Evolutionary conservation across 345 rosid genomes (phyloP), one percentile per base, ranked within the genome.

Genomic region (Citrus sp.): DNA sequence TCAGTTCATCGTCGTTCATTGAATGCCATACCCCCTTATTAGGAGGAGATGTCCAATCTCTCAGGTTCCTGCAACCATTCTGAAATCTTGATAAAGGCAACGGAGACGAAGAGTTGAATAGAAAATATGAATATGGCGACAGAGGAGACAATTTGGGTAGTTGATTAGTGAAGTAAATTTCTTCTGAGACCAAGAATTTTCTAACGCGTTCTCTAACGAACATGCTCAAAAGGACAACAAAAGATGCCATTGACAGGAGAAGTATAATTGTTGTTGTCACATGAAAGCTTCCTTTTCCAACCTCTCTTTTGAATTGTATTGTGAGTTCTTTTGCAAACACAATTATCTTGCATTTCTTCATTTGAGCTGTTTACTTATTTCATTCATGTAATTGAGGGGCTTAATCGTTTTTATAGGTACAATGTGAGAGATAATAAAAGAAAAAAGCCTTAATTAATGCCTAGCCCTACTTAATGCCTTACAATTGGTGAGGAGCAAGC

Each of bases 1-100:
- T 37, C 9, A 86, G 66, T 62, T 87, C 87, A 63, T 79, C 77
- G 22, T 89, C 90, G 5, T 25, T 73, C 90, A 89, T 83, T 1
- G 84, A 74, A 78, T 86, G 88, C 83, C 78, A 71, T 0, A 22
- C 24, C 25, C 75, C 38, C 63, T 14, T 16, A 7, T 16, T 19
- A 18, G 6, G 58, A 18, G 85, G 78, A 37, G 73, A 27, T 25
- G 18, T 34, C 77, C 74, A 76, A 21, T 70, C 30, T 32, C 8
- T 73, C 30, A 67, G 38, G 5, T 55, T 60, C 18, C 61, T 1
- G 10, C 14, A 13, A 13, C 51, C 51, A 46, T n/a, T 55, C 9
- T 25, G 70, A 54, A 58, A 61, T 30, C 38, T 16, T 59, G 7
- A 38, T 7, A 51, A 9, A 14, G 18, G 61, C 61, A 56, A 56